A percentile compares a stretch with the other conserved stretches of the same genome.
Evolutionary conservation across 306 rosid genomes (phyloP).

Genomic region (Gleditsia sinensis): DNA sequence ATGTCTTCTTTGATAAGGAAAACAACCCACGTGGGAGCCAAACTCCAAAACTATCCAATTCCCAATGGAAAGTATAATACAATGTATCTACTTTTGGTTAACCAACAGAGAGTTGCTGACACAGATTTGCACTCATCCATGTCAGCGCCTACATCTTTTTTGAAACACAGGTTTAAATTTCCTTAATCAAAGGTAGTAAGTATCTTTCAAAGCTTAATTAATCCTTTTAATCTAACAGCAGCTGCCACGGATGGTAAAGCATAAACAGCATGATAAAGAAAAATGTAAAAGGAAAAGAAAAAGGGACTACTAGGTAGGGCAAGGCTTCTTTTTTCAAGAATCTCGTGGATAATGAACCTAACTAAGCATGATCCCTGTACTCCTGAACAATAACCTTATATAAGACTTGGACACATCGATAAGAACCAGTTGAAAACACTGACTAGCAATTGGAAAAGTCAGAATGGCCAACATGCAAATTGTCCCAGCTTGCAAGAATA

Average conservation of each 20-base stretch:
- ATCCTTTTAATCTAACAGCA: constrained; percentile 5
- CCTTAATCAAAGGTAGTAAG: constrained; percentile 32
- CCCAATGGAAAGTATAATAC: constrained; percentile 30
- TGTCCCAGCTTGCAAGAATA: constrained; percentile 55
- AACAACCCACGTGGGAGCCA: constrained; percentile 68
- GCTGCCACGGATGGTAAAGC: constrained; percentile 1
- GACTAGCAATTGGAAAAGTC: not conserved
- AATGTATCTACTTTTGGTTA: constrained; percentile 39
- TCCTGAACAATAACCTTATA: constrained; percentile 33
- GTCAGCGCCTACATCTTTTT: constrained; percentile 42
- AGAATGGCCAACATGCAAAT: constrained; percentile 75
- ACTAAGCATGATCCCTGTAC: constrained; percentile 23
- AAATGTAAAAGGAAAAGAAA: constrained; percentile 1
- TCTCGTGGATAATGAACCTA: constrained; percentile 32
- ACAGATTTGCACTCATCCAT: constrained; percentile 48
- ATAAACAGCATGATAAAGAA: constrained; percentile 4
- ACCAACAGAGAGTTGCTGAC: constrained; percentile 49
- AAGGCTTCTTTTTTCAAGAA: constrained; percentile 27
- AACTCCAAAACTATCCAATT: constrained; percentile 41
- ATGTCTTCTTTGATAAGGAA: constrained; percentile 58
- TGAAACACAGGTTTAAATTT: constrained; percentile 15
- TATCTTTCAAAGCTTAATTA: constrained; percentile 20
- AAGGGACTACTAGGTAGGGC: not conserved
- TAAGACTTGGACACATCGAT: constrained; percentile 25
- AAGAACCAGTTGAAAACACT: constrained; percentile 12